Conservation (phyloP, 768 basidiomycete genomes). For the Megacollybia marginata region DNA sequence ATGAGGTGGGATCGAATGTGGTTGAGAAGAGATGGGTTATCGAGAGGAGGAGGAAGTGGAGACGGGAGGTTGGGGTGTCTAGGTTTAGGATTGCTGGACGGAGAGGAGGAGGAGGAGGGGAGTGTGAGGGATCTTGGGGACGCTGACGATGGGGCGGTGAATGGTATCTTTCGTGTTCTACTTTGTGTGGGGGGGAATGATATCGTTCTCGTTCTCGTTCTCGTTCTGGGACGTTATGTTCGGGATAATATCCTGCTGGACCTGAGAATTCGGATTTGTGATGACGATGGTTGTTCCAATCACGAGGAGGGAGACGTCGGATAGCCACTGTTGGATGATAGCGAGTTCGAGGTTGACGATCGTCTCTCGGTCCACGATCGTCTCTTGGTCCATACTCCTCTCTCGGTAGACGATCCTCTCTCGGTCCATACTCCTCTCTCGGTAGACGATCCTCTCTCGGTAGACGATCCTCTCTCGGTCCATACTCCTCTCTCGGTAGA, state of each 20-base stretch:
- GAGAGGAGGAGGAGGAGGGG: neutral
- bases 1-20: constrained; percentile 49
- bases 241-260: neutral
- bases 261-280: too few species aligned
- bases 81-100: constrained; percentile 3
- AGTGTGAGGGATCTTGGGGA: neutral
- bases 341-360: neutral
- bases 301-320: too few species aligned
- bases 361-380: neutral
- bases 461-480: neutral
- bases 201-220: neutral
- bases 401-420: too few species aligned
- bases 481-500: neutral
- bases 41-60: constrained; percentile 53
- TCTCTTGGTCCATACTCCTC: neutral
- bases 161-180: constrained; percentile 1
- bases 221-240: neutral
- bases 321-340: too few species aligned
- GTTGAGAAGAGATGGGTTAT: constrained; percentile 59
- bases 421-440: too few species aligned
- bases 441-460: too few species aligned
- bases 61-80: constrained; percentile 23
- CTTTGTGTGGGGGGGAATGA: neutral
- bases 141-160: neutral
- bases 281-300: too few species aligned